These are phyloP conservation scores for Penicillium lividum DNA, from an alignment of 495 filamentous ascomycete genomes.

Conservation along the genomic window DNA sequence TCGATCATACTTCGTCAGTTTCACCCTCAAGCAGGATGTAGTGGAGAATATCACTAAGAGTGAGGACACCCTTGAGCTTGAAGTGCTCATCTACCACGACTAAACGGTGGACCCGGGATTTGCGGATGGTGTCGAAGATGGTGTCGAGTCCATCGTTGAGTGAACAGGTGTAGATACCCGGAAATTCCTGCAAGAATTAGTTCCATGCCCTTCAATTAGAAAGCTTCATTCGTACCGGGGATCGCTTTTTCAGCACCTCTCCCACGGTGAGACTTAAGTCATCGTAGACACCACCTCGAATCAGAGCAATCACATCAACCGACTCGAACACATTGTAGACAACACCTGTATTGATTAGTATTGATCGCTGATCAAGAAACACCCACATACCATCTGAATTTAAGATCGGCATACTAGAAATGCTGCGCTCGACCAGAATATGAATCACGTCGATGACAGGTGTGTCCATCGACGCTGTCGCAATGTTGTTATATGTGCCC, in stretches of 20 bases:
- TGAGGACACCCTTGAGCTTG: conserved; percentile 84
- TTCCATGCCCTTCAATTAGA: conserved; percentile 11
- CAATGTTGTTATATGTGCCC: conserved; percentile 79
- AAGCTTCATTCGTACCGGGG: conserved; percentile 56
- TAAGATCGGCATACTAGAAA: conserved; percentile 92
- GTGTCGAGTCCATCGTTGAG: conserved; percentile 89
- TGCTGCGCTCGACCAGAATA: conserved; percentile 85
- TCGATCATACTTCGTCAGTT: conserved; percentile 42
- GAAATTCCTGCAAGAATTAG: conserved; percentile 65
- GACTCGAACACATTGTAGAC: conserved; percentile 97
- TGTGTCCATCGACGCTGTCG: conserved; percentile 86
- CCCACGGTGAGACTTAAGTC: conserved; percentile 85
- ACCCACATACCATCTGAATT: conserved; percentile 65
- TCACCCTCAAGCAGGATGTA: conserved; percentile 91
- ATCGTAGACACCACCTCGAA: conserved; percentile 91
- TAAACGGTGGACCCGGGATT: conserved; percentile 88
- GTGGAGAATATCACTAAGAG: conserved; percentile 93
- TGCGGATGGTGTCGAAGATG: conserved; percentile 95
- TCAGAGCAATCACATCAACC: conserved; percentile 93
- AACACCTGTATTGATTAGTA: conserved; percentile 45
- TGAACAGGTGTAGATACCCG: conserved; percentile 94
- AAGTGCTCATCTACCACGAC: conserved; percentile 89
- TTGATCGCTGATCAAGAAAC: not conserved
- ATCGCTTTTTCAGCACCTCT: conserved; percentile 83
- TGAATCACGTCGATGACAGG: conserved; percentile 97